phyloP scores from a whole-genome alignment of 805 yeast species.

The Yamadazyma sp. region DNA sequence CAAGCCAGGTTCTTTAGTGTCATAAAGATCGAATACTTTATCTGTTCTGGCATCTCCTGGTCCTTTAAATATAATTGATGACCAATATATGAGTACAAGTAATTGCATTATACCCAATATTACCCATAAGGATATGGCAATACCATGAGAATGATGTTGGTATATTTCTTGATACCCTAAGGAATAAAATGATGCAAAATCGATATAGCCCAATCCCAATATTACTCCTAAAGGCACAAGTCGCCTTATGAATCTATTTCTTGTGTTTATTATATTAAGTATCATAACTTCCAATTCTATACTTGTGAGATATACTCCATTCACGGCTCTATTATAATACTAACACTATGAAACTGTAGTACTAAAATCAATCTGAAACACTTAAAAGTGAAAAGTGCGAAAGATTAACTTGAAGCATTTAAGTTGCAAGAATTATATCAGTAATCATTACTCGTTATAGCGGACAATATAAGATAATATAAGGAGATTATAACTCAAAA shows the following conservation, averaged over 20 bases:
- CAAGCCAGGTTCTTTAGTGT: constrained; percentile 14
- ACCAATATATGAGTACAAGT: constrained; percentile 40
- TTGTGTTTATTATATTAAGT: too few relatives aligned
- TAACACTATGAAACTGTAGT: too few relatives aligned
- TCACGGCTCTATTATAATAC: too few relatives aligned
- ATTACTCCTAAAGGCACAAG: constrained; percentile 27
- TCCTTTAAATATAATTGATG: constrained; percentile 45
- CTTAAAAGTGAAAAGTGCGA: too few relatives aligned
- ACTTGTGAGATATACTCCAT: too few relatives aligned
- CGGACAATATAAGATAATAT: too few relatives aligned
- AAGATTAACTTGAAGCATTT: too few relatives aligned
- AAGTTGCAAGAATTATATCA: too few relatives aligned
- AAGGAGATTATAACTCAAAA: too few relatives aligned
- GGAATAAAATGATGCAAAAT: constrained; percentile 43
- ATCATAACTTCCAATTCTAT: too few relatives aligned
- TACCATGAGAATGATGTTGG: constrained; percentile 23
- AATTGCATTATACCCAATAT: constrained; percentile 22
- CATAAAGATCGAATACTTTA: constrained; percentile 30
- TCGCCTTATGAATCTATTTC: constrained; percentile 2
- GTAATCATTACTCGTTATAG: too few relatives aligned
- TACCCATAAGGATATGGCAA: constrained; percentile 37
- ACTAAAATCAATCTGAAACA: too few relatives aligned
- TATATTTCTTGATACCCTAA: constrained; percentile 42
- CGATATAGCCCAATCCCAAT: constrained; percentile 34
- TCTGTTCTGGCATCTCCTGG: constrained; percentile 49